Evolutionary conservation across 116 monocot genomes (phyloP).

Genomic region (Papilionanthe hybrid): DNA sequence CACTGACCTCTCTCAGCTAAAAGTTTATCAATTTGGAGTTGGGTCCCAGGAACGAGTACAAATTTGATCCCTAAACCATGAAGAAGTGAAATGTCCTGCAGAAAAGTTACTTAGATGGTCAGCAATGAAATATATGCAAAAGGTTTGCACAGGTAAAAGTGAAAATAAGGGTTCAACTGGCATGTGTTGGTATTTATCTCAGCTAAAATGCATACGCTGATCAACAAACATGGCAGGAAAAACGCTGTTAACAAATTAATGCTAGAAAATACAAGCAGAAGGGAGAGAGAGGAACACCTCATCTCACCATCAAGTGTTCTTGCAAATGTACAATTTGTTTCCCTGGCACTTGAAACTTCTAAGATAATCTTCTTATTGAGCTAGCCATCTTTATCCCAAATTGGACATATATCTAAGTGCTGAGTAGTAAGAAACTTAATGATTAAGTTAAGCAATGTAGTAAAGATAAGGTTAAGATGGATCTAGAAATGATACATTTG

Average conservation of each 20-base stretch:
- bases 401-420: neutral
- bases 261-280: neutral
- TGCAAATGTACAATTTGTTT: neutral
- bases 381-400: neutral
- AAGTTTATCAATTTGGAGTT: constrained; percentile 70
- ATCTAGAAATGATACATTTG: neutral
- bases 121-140: neutral
- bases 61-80: constrained; percentile 93
- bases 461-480: neutral
- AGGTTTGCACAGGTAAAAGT: neutral
- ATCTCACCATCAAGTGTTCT: neutral
- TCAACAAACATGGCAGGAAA: neutral
- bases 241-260: neutral
- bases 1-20: constrained; percentile 61
- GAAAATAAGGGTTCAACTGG: neutral
- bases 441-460: neutral
- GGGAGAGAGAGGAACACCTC: neutral
- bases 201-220: neutral
- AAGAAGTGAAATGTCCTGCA: constrained; percentile 92
- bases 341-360: neutral
- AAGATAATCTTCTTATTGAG: neutral
- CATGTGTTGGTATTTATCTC: neutral
- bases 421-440: neutral
- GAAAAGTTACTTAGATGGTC: neutral
- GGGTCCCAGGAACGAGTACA: constrained; percentile 86